These are phyloP conservation scores for Neurospora africana DNA, from an alignment of 495 filamentous ascomycete genomes.

Conservation along the genomic window DNA sequence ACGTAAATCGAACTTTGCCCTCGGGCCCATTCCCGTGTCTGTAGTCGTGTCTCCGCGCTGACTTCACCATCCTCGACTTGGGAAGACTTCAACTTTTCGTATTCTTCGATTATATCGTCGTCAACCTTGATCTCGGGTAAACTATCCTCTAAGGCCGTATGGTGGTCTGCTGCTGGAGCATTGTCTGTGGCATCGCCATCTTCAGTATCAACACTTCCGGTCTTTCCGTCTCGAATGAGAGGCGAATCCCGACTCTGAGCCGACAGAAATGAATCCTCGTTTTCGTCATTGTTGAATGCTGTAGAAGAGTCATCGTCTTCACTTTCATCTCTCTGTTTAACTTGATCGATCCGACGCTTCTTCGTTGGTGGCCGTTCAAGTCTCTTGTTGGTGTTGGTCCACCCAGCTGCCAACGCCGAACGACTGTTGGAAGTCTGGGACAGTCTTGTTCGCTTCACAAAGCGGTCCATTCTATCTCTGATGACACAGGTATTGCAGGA, in stretches of 20 bases:
- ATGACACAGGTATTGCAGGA: background rate
- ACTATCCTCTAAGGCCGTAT: slow-evolving; percentile 69
- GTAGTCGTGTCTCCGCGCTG: slow-evolving; percentile 23
- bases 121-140: slow-evolving; percentile 58
- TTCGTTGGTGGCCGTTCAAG: slow-evolving; percentile 22
- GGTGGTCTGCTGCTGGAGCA: slow-evolving; percentile 10
- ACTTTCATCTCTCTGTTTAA: slow-evolving; percentile 15
- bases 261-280: background rate
- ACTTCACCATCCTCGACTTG: slow-evolving; percentile 31
- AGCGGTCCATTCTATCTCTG: slow-evolving; percentile 19
- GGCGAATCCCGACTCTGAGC: background rate
- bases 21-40: slow-evolving; percentile 34
- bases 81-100: slow-evolving; percentile 49
- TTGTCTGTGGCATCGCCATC: slow-evolving; percentile 17
- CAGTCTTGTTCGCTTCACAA: slow-evolving; percentile 15
- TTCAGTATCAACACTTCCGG: slow-evolving; percentile 6
- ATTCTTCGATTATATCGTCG: slow-evolving; percentile 66
- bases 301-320: slow-evolving; percentile 9
- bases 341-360: slow-evolving; percentile 20
- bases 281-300: background rate
- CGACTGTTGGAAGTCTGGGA: background rate
- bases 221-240: background rate
- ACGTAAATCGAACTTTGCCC: slow-evolving; percentile 83
- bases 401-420: background rate
- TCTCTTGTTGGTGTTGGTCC: slow-evolving; percentile 4